Conservation (phyloP, 352 stramenopile species). For the Phytophthora fragariaefolia region DNA sequence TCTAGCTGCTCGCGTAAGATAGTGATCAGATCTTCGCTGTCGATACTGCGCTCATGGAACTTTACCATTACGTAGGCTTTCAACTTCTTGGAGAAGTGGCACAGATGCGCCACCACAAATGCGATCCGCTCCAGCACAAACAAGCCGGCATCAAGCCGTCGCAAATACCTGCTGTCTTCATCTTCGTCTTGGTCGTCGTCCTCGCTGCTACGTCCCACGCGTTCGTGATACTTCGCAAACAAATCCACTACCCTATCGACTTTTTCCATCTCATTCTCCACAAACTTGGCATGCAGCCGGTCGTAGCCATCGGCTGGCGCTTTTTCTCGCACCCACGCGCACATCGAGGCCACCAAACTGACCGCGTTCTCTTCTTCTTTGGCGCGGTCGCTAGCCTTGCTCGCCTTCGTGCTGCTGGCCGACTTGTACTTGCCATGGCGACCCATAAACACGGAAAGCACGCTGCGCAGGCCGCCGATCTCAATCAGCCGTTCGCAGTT, state of each 20-base stretch:
- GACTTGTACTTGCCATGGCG: slow-evolving; percentile 48
- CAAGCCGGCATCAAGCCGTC: slow-evolving; percentile 73
- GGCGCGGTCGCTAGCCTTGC: slow-evolving; percentile 31
- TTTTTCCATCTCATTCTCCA: slow-evolving; percentile 86
- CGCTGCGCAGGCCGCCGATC: slow-evolving; percentile 59
- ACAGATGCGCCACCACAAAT: slow-evolving; percentile 71
- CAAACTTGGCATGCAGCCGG: slow-evolving; percentile 83
- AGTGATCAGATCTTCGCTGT: slow-evolving; percentile 46
- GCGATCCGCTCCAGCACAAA: slow-evolving; percentile 79
- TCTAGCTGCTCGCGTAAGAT: slow-evolving; percentile 68
- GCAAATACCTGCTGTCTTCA: slow-evolving; percentile 64
- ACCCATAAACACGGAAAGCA: slow-evolving; percentile 84
- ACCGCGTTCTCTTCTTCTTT: slow-evolving; percentile 74
- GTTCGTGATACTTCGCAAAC: slow-evolving; percentile 75
- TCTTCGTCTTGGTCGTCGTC: slow-evolving; percentile 50
- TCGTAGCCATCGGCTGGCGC: slow-evolving; percentile 63
- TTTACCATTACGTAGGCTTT: slow-evolving; percentile 78
- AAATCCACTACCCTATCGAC: slow-evolving; percentile 80
- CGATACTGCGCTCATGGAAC: slow-evolving; percentile 75
- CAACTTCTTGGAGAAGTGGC: slow-evolving; percentile 65
- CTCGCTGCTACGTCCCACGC: slow-evolving; percentile 44
- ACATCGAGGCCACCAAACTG: slow-evolving; percentile 75
- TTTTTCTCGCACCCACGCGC: slow-evolving; percentile 50
- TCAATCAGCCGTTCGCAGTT: slow-evolving; percentile 81
- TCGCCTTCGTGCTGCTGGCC: slow-evolving; percentile 36